Evolutionary conservation across 805 yeast genomes (phyloP), one percentile per base, ranked within the genome.

Genomic region (Teunomyces pallodes): DNA sequence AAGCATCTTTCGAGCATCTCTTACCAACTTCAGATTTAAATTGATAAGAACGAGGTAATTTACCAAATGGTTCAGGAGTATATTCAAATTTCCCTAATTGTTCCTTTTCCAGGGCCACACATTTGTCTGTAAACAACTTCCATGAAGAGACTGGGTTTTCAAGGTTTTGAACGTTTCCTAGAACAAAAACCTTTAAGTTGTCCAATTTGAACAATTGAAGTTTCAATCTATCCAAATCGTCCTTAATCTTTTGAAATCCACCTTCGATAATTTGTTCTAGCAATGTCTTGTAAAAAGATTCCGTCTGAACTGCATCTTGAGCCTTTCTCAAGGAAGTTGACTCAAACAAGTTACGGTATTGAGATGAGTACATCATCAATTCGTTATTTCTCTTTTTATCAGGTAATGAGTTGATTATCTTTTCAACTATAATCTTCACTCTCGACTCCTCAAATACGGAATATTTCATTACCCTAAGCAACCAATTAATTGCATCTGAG

Each of bases 371-470:
- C 66, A 90, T 67, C 82, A 91, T 82, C 3, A 77, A 59, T 40
- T 77, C 74, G 3, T 87, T 91, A 45, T 75, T 75, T 50, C 94
- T 74, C 60, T 84, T 86, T 35, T 70, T 67, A 46, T 83, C 90
- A 0, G 90, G 80, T 27, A 86, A 58, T 1, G 81, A 65, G 51
- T 82, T 83, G 45, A 86, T 63, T 35, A 79, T 66, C 58, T 83
- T 84, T 48, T 85, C 88, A 29, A 86, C 63, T 13, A 85, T 74
- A 26, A 88, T 81, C 54, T 78, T 76, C 20, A 90, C 79, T 63
- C 97, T 76, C 9, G 81, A 75, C 53, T 80, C 82, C 48, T 90
- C 96, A 63, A 87, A 89, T 5, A 80, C 76, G 27, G 87, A 78
- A 55, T 80, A 76, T 63, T 80, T 83, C 56, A 90, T 66, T 14